Conservation (phyloP, 2,329 filamentous ascomycete genomes). For the Paecilomyces dactylethromorphus region DNA sequence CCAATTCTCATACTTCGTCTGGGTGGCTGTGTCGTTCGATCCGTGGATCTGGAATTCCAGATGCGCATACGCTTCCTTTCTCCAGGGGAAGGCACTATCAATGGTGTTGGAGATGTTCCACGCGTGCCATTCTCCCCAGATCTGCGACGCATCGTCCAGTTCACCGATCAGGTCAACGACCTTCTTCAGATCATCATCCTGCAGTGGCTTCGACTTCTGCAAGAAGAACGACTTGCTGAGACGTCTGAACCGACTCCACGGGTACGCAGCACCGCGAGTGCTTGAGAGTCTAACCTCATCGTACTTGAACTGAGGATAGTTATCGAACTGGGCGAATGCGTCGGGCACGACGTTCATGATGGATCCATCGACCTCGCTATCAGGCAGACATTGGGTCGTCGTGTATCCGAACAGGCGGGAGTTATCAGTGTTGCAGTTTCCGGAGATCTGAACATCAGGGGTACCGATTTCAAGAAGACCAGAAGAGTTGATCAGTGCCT, state of each 20-base stretch:
- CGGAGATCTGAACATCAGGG: slow-evolving; percentile 4
- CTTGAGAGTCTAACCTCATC: slow-evolving; percentile 1
- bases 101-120: slow-evolving; percentile 7
- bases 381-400: slow-evolving; percentile 6
- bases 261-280: slow-evolving; percentile 1
- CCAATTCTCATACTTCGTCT: slow-evolving; percentile 6
- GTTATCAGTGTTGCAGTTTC: slow-evolving; percentile 7
- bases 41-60: neutral
- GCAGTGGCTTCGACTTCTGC: slow-evolving; percentile 5
- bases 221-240: slow-evolving; percentile 12
- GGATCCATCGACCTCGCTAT: slow-evolving; percentile 4
- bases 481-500: slow-evolving; percentile 6
- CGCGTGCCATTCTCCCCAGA: slow-evolving; percentile 9
- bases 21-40: slow-evolving; percentile 4
- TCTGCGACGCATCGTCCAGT: slow-evolving; percentile 3
- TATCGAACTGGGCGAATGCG: neutral
- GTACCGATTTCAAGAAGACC: slow-evolving; percentile 7
- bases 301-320: slow-evolving; percentile 3
- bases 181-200: slow-evolving; percentile 3
- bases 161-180: slow-evolving; percentile 6
- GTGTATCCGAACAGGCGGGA: slow-evolving; percentile 8
- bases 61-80: slow-evolving; percentile 6
- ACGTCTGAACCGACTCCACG: slow-evolving; percentile 7
- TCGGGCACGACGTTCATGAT: neutral
- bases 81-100: slow-evolving; percentile 9